Evolutionary conservation across 495 filamentous ascomycete genomes (phyloP).

Genomic region (Neurospora sublineolata): DNA sequence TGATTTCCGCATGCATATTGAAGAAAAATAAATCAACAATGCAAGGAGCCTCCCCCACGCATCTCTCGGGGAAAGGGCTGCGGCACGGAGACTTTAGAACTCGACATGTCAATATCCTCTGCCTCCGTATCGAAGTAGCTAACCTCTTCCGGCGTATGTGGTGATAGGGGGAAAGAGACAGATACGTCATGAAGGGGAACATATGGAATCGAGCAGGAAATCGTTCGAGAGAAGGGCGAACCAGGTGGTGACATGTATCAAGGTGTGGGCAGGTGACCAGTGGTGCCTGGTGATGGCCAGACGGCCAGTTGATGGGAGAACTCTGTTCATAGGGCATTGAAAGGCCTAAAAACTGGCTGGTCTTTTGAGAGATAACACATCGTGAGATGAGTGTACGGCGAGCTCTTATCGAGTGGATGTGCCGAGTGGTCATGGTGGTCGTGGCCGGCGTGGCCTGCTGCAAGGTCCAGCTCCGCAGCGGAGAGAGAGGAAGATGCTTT

Average conservation of each 20-base stretch:
- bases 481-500: neutral
- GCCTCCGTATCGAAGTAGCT: neutral
- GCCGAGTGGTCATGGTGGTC: neutral
- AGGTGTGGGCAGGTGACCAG: neutral
- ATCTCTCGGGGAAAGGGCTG: neutral
- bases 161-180: neutral
- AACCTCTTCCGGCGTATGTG: neutral
- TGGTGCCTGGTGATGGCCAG: neutral
- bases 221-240: neutral
- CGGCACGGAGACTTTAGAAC: neutral
- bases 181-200: neutral
- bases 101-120: neutral
- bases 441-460: neutral
- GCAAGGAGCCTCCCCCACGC: neutral
- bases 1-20: neutral
- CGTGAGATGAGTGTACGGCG: neutral
- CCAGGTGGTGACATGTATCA: neutral
- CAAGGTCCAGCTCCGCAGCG: neutral
- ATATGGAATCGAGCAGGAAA: neutral
- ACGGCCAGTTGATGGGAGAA: neutral
- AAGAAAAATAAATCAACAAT: neutral
- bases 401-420: neutral
- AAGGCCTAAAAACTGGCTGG: neutral
- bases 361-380: neutral
- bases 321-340: neutral